These are phyloP conservation scores for Macrotyloma uniflorum DNA, from an alignment of 306 rosid species.

Conservation along the genomic window DNA sequence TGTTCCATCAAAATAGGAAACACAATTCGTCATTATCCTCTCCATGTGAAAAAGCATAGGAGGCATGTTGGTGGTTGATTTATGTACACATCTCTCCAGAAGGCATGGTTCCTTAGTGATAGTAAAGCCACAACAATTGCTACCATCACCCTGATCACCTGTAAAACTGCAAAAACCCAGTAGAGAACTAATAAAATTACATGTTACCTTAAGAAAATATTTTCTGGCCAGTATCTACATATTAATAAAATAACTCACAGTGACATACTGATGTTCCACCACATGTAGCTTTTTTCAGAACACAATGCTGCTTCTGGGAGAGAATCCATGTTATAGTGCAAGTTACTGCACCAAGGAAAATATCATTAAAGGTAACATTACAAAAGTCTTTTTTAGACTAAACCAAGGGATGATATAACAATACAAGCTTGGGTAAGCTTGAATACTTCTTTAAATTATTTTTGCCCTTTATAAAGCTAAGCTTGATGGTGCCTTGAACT, in stretches of 20 bases:
- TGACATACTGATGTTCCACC: conserved; percentile 39
- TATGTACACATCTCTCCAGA: conserved; percentile 56
- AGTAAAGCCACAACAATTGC: conserved; percentile 13
- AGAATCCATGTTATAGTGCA: conserved; percentile 50
- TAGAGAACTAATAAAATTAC: background rate
- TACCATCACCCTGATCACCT: conserved; percentile 42
- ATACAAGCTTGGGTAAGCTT: conserved; percentile 56
- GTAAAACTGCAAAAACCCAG: conserved; percentile 44
- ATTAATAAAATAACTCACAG: conserved; percentile 50
- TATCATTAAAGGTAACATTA: conserved; percentile 51
- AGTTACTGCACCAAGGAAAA: conserved; percentile 46
- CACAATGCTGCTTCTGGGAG: conserved; percentile 49
- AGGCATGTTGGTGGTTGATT: conserved; percentile 37
- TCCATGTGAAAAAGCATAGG: conserved; percentile 41
- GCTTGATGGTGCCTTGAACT: conserved; percentile 52
- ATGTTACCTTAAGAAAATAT: background rate
- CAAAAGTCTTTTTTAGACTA: conserved; percentile 41
- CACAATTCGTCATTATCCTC: conserved; percentile 45
- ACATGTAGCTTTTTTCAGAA: conserved; percentile 40
- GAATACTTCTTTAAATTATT: conserved; percentile 36
- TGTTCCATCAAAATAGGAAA: conserved; percentile 47
- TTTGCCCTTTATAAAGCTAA: conserved; percentile 33
- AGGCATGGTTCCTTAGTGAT: conserved; percentile 51
- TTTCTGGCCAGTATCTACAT: background rate
- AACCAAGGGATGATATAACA: conserved; percentile 53